Percentiles rank a stretch among this genome's conserved stretches.
These are phyloP conservation scores for Kodamaea leandrae DNA, from an alignment of 805 yeast species.

Conservation along the genomic window DNA sequence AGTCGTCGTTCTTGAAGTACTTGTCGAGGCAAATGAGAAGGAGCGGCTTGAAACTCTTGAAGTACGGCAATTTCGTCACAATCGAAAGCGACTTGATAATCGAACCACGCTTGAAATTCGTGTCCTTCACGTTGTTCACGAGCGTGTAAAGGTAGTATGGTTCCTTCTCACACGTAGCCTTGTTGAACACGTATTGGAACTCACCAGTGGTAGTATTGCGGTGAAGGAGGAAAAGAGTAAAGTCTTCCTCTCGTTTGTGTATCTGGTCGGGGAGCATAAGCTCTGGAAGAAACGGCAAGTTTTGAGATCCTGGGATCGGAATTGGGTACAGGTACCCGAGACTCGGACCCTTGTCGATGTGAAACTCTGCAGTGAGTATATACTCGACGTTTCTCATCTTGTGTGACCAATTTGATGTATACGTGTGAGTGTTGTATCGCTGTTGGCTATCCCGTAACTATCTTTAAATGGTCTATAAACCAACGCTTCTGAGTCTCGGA, in stretches of 20 bases:
- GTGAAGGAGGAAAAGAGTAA: constrained; percentile 54
- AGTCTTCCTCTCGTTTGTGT: constrained; percentile 57
- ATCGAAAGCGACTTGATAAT: constrained; percentile 57
- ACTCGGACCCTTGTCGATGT: constrained; percentile 70
- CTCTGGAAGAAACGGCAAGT: constrained; percentile 44
- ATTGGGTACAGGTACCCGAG: constrained; percentile 60
- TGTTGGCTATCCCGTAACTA: too few species aligned
- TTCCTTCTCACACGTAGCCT: constrained; percentile 32
- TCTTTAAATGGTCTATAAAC: too few species aligned
- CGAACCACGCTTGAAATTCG: constrained; percentile 53
- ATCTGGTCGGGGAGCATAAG: constrained; percentile 62
- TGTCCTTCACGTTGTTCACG: constrained; percentile 47
- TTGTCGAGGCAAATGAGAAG: constrained; percentile 51
- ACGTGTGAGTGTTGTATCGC: too few species aligned
- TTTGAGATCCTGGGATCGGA: constrained; percentile 35
- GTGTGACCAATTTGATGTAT: too few species aligned
- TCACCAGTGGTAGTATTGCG: constrained; percentile 37
- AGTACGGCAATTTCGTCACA: constrained; percentile 51
- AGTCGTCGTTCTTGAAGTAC: constrained; percentile 32
- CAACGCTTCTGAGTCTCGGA: too few species aligned
- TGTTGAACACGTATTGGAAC: constrained; percentile 37
- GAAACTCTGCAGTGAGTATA: constrained; percentile 74
- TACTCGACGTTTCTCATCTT: constrained; percentile 45
- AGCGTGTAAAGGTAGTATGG: constrained; percentile 56
- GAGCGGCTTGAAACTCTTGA: constrained; percentile 58